A percentile compares a stretch with the other conserved stretches of the same genome.
Evolutionary conservation across 768 basidiomycete species (phyloP).

Genomic region (Leccinum broughii): DNA sequence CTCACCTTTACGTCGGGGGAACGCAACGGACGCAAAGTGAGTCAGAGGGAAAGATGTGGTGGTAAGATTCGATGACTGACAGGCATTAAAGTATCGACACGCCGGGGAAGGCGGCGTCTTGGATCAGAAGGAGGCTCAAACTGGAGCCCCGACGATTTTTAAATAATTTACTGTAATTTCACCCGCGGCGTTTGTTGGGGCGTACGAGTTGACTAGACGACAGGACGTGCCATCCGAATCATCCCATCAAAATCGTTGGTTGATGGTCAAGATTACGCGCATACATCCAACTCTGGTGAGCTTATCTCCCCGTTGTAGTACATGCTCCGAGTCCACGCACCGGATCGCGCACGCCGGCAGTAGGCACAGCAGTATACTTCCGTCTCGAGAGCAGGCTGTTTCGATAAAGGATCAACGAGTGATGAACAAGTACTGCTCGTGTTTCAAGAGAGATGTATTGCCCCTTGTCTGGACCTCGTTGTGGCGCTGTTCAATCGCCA

Average conservation of each 20-base stretch:
- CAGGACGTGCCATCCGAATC: not conserved
- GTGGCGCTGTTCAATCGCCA: not conserved
- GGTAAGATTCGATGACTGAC: not conserved
- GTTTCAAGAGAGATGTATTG: not conserved
- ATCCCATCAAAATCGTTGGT: not conserved
- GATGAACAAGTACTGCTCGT: not conserved
- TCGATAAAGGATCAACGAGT: not conserved
- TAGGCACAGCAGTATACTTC: not conserved
- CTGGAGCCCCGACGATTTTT: not conserved
- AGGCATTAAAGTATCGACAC: conserved; percentile 1
- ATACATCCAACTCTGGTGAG: not conserved
- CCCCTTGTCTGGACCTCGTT: not conserved
- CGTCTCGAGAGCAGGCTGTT: not conserved
- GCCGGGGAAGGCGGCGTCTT: not conserved
- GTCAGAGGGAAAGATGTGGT: not conserved
- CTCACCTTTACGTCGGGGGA: not conserved
- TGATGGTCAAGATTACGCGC: not conserved
- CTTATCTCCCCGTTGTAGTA: not conserved
- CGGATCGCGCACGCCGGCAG: too few species aligned
- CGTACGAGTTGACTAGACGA: conserved; percentile 4
- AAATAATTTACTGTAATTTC: not conserved
- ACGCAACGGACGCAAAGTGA: not conserved
- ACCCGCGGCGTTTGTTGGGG: not conserved
- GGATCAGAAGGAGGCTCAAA: not conserved
- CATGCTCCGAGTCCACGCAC: not conserved